These are phyloP conservation scores for Stachybotrys elegans DNA, from an alignment of 2,329 filamentous ascomycete species.

Conservation along the genomic window DNA sequence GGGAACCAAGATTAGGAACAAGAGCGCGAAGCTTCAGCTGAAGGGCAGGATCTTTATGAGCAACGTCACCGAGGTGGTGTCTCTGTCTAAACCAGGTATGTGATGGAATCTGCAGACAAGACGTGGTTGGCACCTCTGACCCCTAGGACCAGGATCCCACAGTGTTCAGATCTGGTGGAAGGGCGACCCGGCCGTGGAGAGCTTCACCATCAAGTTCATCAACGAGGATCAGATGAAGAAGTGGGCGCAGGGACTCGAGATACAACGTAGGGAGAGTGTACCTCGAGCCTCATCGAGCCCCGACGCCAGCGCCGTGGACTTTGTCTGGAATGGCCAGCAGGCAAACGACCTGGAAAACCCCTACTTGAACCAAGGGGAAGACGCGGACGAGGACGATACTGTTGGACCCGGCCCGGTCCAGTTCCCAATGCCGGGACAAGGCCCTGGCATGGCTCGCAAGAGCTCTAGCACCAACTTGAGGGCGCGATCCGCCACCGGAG, in stretches of 20 bases:
- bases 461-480: conserved; percentile 71
- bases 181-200: conserved; percentile 90
- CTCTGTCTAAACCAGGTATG: conserved; percentile 80
- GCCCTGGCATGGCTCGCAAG: conserved; percentile 24
- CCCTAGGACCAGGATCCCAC: conserved; percentile 65
- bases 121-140: too few species aligned
- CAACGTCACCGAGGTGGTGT: conserved; percentile 93
- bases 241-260: conserved; percentile 77
- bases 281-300: conserved; percentile 41
- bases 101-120: too few species aligned
- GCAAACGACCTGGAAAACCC: conserved; percentile 71
- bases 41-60: conserved; percentile 99
- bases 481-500: conserved; percentile 69
- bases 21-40: conserved; percentile 79
- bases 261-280: conserved; percentile 62
- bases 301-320: conserved; percentile 61
- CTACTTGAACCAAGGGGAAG: conserved; percentile 62
- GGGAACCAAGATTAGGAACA: conserved; percentile 53
- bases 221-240: conserved; percentile 92
- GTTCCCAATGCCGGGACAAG: conserved; percentile 21
- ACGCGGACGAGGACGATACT: conserved; percentile 54
- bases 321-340: conserved; percentile 71
- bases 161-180: conserved; percentile 99
- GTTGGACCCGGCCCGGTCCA: conserved; percentile 29
- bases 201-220: conserved; percentile 89